These are phyloP conservation scores for Venturia aucupariae DNA, from an alignment of 2,329 filamentous ascomycete genomes.

Conservation along the genomic window DNA sequence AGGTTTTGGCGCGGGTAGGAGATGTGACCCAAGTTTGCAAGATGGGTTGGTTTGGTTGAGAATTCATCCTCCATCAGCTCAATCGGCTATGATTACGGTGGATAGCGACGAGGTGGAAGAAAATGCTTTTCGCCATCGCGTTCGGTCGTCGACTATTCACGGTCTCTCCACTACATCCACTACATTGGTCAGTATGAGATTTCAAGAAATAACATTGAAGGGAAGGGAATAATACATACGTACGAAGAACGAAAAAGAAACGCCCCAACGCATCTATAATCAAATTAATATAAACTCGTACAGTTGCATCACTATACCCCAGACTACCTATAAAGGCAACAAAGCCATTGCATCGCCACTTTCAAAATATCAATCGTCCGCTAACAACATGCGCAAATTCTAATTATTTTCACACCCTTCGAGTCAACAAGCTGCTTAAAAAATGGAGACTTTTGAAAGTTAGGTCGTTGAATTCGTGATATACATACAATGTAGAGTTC, in stretches of 20 bases:
- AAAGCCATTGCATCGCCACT: background rate
- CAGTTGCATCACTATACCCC: background rate
- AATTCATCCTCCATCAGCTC: no score
- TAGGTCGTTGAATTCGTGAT: background rate
- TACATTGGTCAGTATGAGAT: no score
- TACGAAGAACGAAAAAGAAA: background rate
- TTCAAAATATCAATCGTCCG: background rate
- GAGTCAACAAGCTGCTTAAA: background rate
- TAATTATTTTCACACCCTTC: no score
- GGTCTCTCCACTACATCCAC: background rate
- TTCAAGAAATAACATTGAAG: no score
- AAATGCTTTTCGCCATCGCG: background rate
- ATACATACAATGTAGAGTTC: background rate
- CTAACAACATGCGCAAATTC: background rate
- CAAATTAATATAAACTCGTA: background rate
- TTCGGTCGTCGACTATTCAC: background rate
- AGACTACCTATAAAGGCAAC: background rate
- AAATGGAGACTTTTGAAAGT: no score
- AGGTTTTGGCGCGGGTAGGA: background rate
- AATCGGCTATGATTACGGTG: background rate
- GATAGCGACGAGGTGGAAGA: background rate
- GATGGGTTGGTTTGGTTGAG: background rate
- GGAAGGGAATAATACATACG: background rate
- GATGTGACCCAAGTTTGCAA: background rate
- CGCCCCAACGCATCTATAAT: background rate